Evolutionary conservation across 2,329 filamentous ascomycete species (phyloP), one percentile per base, ranked within the genome.

Genomic region (Epichloe scottii): DNA sequence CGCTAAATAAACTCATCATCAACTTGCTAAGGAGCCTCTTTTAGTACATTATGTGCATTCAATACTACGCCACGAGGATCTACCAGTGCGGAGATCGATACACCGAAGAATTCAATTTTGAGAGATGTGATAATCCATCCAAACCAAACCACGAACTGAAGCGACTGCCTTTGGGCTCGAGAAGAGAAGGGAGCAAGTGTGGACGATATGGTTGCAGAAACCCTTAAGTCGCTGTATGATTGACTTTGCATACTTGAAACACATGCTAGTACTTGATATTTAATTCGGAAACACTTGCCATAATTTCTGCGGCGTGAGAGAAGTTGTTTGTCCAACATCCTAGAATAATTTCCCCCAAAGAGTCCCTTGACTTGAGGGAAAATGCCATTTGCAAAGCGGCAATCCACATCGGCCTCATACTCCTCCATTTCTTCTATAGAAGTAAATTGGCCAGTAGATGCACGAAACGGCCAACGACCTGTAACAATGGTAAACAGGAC

Each of bases 261-360:
- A 37, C n/a, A 51, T 34, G 34, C 48, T 53, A 48, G 47, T 21
- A 14, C 26, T 44, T 19, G 37, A 39, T 11, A 3, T 19, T 38
- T 26, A 47, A 48, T 10, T 40, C n/a, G 8, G 21, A 35, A 34
- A 11, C 39, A 15, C 33, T 39, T 47, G 19, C 38, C 42, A 48
- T 47, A 11, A 53, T 33, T 23, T 53, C 42, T 12, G 15, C 38
- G 3, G 43, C 47, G 33, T 40, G 17, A 33, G 43, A 50, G 44
- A 51, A 51, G 15, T 35, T 39, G 14, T 43, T 8, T 40, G 42
- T 51, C 51, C 51, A 55, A 47, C 49, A 55, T 5, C 49, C 49
- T 21, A 49, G 14, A n/a, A 53, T 53, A 38, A 53, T 46, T 46
- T 4, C 49, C 50, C 12, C 53, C 51, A 15, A 48, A 55, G 12